Base-by-base conservation (phyloP, 805 yeast genomes). In the Metschnikowia reukaufii region DNA sequence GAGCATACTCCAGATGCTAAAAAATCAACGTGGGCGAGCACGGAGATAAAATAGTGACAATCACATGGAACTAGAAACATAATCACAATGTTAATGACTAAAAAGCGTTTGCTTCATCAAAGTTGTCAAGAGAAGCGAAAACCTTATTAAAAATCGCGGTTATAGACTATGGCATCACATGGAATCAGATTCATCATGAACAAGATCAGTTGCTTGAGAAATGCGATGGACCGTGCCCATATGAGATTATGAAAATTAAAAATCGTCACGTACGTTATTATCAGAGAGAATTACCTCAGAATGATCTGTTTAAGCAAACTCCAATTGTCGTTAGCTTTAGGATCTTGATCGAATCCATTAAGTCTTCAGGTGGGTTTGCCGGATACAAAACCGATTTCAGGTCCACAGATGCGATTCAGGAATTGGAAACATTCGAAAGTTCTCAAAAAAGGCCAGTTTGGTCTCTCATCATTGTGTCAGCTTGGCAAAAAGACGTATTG, bases 61-160 rank as follows among this genome's bases (percentile, higher is more conserved):
- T 36, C 21, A 21, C 39, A 6, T 36, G 39, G 31, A 6, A 9
- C 12, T 36, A 30, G 39, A 36, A 36, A 23, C 39, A 36, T 13
- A 36, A 36, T 13, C 39, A 36, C 30, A 23, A 36, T 8, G 20
- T 36, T 19, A 36, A 36, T 36, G 39, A 36, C 30, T 13, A 12
- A 13, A 36, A n/a, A 12, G 17, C 16, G 16, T 36, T 36, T 36
- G 17, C 15, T 13, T 9, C 15, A 8, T 7, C 18, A 15, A 25
- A 15, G 8, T 36, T 36, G 12, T 20, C 39, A 27, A 12, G 19
- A 23, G 20, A 36, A 23, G 30, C 39, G 19, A 12, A 10, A 16
- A 3, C 18, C 8, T 21, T 36, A 27, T 30, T 36, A 21, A 23
- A 23, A 36, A 15, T 21, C 17, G 31, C 39, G 30, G 39, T 23